Conservation (phyloP, 768 basidiomycete genomes). For the Hygrophorus russula region DNA sequence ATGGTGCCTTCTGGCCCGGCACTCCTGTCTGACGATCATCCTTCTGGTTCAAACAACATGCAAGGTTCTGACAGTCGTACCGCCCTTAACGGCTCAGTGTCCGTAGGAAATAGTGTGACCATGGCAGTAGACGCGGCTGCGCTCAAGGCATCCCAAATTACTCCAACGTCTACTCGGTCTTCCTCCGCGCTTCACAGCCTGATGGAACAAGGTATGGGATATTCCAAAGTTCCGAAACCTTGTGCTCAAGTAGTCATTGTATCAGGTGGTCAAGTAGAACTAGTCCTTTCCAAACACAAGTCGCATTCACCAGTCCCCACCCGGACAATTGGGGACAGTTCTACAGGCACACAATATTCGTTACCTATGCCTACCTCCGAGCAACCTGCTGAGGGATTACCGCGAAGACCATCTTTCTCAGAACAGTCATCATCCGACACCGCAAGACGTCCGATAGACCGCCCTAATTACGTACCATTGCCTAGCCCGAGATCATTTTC, state of each 20-base stretch:
- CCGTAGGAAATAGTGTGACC: constrained; percentile 14
- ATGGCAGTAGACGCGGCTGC: constrained; percentile 21
- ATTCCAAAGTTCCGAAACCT: constrained; percentile 8
- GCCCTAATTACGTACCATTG: constrained; percentile 28
- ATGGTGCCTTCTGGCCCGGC: constrained; percentile 16
- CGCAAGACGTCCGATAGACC: constrained; percentile 5
- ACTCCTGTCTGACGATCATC: constrained; percentile 11
- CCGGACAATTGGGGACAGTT: constrained; percentile 28
- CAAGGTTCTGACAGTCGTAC: constrained; percentile 11
- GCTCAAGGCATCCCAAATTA: constrained; percentile 16
- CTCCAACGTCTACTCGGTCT: constrained; percentile 19
- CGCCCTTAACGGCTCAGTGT: constrained; percentile 9
- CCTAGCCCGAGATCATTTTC: constrained; percentile 23
- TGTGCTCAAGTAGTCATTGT: neutral
- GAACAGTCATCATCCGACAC: constrained; percentile 3
- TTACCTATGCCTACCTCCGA: constrained; percentile 1
- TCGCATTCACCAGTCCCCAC: constrained; percentile 23
- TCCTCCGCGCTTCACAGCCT: constrained; percentile 47
- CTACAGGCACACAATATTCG: constrained; percentile 23
- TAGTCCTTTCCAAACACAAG: constrained; percentile 26
- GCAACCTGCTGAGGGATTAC: neutral
- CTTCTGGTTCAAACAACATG: constrained; percentile 11
- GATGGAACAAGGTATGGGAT: constrained; percentile 47
- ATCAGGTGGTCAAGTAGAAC: constrained; percentile 49
- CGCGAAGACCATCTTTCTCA: neutral